A percentile compares a stretch with the other conserved stretches of the same genome.
phyloP scores from a whole-genome alignment of 768 basidiomycete species.

The Pleurotus salmoneostramineus region DNA sequence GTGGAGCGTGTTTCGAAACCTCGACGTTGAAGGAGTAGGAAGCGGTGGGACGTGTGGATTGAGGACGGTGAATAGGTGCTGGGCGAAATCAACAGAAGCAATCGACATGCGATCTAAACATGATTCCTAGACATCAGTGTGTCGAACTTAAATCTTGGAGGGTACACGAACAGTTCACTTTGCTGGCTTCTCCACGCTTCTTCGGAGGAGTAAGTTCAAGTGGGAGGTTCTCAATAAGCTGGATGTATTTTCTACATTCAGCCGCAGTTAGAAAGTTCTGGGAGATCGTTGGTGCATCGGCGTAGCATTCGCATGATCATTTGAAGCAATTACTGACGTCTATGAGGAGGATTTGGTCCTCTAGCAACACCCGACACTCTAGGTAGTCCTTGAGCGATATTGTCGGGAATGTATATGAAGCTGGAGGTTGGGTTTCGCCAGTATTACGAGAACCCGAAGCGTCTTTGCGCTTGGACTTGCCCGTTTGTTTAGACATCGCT shows the following conservation, averaged over 20 bases:
- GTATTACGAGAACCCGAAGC: not conserved
- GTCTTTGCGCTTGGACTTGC: not conserved
- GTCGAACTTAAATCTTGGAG: not conserved
- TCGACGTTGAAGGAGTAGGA: slow-evolving; percentile 35
- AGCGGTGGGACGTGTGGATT: slow-evolving; percentile 59
- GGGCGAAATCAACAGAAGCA: slow-evolving; percentile 54
- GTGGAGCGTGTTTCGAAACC: slow-evolving; percentile 24
- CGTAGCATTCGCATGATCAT: no score
- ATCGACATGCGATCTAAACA: slow-evolving; percentile 58
- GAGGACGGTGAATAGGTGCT: slow-evolving; percentile 43
- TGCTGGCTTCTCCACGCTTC: slow-evolving; percentile 67
- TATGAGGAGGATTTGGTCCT: slow-evolving; percentile 62
- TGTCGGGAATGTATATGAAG: slow-evolving; percentile 34
- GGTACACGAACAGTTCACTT: slow-evolving; percentile 57
- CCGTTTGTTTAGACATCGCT: not conserved
- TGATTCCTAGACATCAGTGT: not conserved
- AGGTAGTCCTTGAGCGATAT: slow-evolving; percentile 41
- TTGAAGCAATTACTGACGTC: slow-evolving; percentile 34
- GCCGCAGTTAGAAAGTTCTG: slow-evolving; percentile 54
- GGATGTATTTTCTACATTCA: slow-evolving; percentile 59
- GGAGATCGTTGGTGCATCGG: no score
- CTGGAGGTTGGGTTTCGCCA: not conserved
- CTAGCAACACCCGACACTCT: slow-evolving; percentile 43
- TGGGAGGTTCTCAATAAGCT: slow-evolving; percentile 56
- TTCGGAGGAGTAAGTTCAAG: slow-evolving; percentile 67